Percentiles rank a stretch among this genome's conserved stretches.
Evolutionary conservation across 805 yeast genomes (phyloP).

Genomic region (Novakomyces olei): DNA sequence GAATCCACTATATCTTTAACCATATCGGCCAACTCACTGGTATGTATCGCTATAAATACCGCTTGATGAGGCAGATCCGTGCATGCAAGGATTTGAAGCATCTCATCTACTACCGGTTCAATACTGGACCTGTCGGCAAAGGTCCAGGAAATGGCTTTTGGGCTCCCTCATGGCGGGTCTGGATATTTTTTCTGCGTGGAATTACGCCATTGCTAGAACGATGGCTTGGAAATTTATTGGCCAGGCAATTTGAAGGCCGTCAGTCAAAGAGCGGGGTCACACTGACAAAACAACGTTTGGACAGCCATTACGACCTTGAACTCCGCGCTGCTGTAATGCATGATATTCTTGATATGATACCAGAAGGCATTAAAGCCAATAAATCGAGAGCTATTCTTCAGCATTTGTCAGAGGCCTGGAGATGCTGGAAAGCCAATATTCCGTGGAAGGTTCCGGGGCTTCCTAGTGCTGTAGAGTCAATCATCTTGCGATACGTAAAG

Average conservation of each 20-base stretch:
- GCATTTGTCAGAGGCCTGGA: conserved; percentile 94
- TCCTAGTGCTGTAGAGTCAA: conserved; percentile 71
- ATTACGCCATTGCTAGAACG: conserved; percentile 75
- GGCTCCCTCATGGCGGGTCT: conserved; percentile 98
- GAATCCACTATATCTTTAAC: conserved; percentile 67
- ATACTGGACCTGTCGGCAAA: conserved; percentile 55
- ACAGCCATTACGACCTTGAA: conserved; percentile 84
- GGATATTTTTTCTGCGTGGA: conserved; percentile 85
- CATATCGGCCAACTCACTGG: conserved; percentile 95
- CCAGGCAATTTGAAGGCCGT: conserved; percentile 92
- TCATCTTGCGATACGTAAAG: conserved; percentile 71
- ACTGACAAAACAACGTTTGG: conserved; percentile 85
- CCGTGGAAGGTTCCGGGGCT: conserved; percentile 96
- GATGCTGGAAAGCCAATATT: conserved; percentile 97
- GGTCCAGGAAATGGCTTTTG: conserved; percentile 99
- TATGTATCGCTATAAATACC: conserved; percentile 85
- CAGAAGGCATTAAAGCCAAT: conserved; percentile 73
- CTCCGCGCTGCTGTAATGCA: conserved; percentile 84
- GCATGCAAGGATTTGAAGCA: conserved; percentile 92
- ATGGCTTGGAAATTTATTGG: conserved; percentile 79
- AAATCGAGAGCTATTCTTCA: conserved; percentile 74
- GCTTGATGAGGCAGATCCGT: conserved; percentile 93
- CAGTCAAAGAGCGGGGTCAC: conserved; percentile 64
- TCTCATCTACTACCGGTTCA: conserved; percentile 66
- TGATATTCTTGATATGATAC: conserved; percentile 91